Evolutionary conservation across 192 early-diverging fungal genomes (phyloP).

Genomic region (Coemansia sp.): DNA sequence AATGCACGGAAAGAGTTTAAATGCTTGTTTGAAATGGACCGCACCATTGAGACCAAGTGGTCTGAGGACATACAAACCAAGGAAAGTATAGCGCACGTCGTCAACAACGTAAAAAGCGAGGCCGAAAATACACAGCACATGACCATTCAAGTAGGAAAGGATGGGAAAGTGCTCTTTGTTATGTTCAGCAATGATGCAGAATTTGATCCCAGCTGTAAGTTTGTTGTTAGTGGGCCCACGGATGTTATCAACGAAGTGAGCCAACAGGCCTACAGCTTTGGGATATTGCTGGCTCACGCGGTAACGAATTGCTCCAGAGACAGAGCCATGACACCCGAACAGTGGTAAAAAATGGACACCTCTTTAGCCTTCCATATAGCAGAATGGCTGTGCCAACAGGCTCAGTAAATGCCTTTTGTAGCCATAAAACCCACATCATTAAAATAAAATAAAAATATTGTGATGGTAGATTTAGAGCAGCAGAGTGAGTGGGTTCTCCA

Average conservation of each 20-base stretch:
- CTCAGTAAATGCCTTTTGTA: too few species aligned
- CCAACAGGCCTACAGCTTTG: too few species aligned
- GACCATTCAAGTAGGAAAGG: background rate
- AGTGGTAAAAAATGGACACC: too few species aligned
- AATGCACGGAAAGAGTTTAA: background rate
- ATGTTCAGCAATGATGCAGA: background rate
- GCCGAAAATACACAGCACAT: too few species aligned
- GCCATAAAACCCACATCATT: too few species aligned
- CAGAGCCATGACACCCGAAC: background rate
- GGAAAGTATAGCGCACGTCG: background rate
- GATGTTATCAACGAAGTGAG: background rate
- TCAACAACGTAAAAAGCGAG: background rate
- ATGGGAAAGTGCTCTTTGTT: background rate
- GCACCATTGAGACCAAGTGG: background rate
- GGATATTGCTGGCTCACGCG: too few species aligned
- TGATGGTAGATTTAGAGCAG: slow-evolving; percentile 64
- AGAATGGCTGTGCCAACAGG: too few species aligned
- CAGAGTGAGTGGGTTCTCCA: slow-evolving; percentile 94
- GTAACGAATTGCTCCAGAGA: too few species aligned
- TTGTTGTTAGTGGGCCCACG: background rate
- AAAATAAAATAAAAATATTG: background rate
- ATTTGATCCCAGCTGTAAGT: background rate
- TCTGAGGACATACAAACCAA: background rate
- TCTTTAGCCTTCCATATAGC: too few species aligned
- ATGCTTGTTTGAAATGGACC: background rate